Percentiles rank a stretch among this genome's conserved stretches.
phyloP scores from a whole-genome alignment of 495 filamentous ascomycete species.

The Trichoderma erinaceum region DNA sequence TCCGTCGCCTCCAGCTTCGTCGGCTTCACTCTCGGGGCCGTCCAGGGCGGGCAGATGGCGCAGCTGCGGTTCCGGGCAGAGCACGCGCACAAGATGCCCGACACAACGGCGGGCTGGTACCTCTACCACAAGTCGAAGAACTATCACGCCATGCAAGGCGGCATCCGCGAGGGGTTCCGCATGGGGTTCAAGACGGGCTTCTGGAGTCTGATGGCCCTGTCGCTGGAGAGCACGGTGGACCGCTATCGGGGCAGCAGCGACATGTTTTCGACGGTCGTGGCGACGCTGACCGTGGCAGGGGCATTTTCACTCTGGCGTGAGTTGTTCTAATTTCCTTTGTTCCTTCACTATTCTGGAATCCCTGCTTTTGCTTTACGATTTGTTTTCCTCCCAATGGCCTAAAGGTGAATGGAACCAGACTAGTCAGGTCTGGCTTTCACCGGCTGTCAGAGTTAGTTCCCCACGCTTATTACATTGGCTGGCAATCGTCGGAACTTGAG shows the following conservation, averaged over 20 bases:
- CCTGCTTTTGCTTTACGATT: slow-evolving; percentile 18
- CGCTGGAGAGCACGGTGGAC: slow-evolving; percentile 81
- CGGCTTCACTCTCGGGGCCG: slow-evolving; percentile 63
- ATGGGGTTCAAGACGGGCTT: slow-evolving; percentile 65
- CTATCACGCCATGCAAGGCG: slow-evolving; percentile 71
- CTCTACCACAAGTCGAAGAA: slow-evolving; percentile 98
- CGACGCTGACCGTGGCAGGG: slow-evolving; percentile 75
- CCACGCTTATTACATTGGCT: neutral
- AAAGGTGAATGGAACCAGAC: slow-evolving; percentile 1
- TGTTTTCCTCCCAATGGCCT: neutral
- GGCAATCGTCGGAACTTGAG: slow-evolving; percentile 3
- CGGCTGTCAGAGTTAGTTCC: neutral
- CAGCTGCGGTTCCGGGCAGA: slow-evolving; percentile 84
- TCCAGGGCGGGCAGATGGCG: slow-evolving; percentile 64
- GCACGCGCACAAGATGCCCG: slow-evolving; percentile 87
- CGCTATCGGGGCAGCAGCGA: slow-evolving; percentile 63
- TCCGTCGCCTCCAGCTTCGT: slow-evolving; percentile 52
- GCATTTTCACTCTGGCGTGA: slow-evolving; percentile 82
- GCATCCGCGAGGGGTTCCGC: slow-evolving; percentile 65
- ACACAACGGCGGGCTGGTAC: slow-evolving; percentile 79
- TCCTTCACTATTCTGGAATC: neutral
- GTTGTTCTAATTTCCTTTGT: slow-evolving; percentile 24
- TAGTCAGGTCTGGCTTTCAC: slow-evolving; percentile 3
- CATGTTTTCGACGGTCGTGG: slow-evolving; percentile 67
- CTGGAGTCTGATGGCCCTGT: slow-evolving; percentile 63